phyloP scores from a whole-genome alignment of 2,329 filamentous ascomycete genomes.

The Macrophomina phaseolina region DNA sequence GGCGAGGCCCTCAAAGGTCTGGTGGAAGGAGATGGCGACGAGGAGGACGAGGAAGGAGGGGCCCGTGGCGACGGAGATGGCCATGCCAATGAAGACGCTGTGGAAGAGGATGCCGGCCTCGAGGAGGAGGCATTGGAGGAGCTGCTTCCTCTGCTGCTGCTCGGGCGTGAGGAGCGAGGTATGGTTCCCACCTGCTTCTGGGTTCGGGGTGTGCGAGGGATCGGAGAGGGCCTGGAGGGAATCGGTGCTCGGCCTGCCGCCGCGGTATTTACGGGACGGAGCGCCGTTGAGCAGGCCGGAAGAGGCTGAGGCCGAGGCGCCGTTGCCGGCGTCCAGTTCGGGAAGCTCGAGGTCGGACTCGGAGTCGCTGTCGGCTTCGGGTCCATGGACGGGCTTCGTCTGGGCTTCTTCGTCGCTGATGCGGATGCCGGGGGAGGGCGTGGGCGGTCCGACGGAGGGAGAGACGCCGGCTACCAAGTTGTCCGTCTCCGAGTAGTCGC shows the following conservation, averaged over 20 bases:
- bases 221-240: background rate
- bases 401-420: conserved; percentile 12
- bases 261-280: conserved; percentile 31
- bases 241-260: background rate
- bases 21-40: conserved; percentile 74
- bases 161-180: conserved; percentile 25
- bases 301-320: conserved; percentile 35
- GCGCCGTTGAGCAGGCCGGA: conserved; percentile 39
- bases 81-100: conserved; percentile 77
- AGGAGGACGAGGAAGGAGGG: conserved; percentile 69
- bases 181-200: background rate
- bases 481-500: conserved; percentile 40
- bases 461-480: conserved; percentile 42
- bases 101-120: conserved; percentile 82
- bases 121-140: conserved; percentile 75
- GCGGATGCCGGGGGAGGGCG: conserved; percentile 3
- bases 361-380: conserved; percentile 38
- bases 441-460: conserved; percentile 34
- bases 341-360: conserved; percentile 40
- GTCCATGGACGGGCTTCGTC: conserved; percentile 22
- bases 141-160: conserved; percentile 61
- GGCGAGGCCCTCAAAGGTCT: conserved; percentile 72
- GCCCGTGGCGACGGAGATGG: conserved; percentile 70
- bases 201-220: background rate
- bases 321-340: conserved; percentile 38